Evolutionary conservation across 2,329 filamentous ascomycete genomes (phyloP), one percentile per base, ranked within the genome.

Genomic region (Aureobasidium leucospermi): DNA sequence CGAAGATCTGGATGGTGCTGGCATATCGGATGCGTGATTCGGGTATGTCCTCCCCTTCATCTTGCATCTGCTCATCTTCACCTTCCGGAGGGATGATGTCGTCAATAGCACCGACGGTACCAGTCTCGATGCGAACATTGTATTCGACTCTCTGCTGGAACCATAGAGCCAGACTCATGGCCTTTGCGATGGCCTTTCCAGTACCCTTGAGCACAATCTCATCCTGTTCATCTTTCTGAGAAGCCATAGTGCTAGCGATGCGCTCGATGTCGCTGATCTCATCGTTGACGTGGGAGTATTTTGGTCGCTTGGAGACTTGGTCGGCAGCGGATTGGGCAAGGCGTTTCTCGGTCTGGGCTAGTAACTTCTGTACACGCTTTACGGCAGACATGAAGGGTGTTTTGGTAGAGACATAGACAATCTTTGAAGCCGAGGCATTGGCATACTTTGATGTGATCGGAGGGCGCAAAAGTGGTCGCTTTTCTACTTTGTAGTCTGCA

Each of bases 381-480:
- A 89, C 79, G 4, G 83, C 78, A 10, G 86, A 82, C 72, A 89
- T 82, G 75, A 89, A 88, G 6, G 85, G 84, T 0, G 86, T 85
- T 39, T 77, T 77, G 42, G 81, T 73, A 39, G 83, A 84, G 60
- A 91, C 77, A 74, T 90, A 89, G 70, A 91, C 77, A 62, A 81
- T 70, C 70, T 85, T 85, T 10, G 76, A 79, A 5, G 74, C 68
- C 1, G 67, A 65, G 47, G 78, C 64, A 57, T 76, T 76, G 16
- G 80, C 72, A 69, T 81, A 82, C 4, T 81, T 80, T 0, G 80
- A 79, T 4, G 81, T 73, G 32, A 82, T 71, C 2, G 82, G 71
- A 3, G 82, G 74, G 68, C 79, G 83, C n/a, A 79, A 77, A 64
- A 86, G 79, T 0, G 83, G 82, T 0, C 83, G 79, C 68, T 82